Evolutionary conservation across 768 basidiomycete genomes (phyloP), one percentile per base, ranked within the genome.

Genomic region (Infundibulicybe gibba): DNA sequence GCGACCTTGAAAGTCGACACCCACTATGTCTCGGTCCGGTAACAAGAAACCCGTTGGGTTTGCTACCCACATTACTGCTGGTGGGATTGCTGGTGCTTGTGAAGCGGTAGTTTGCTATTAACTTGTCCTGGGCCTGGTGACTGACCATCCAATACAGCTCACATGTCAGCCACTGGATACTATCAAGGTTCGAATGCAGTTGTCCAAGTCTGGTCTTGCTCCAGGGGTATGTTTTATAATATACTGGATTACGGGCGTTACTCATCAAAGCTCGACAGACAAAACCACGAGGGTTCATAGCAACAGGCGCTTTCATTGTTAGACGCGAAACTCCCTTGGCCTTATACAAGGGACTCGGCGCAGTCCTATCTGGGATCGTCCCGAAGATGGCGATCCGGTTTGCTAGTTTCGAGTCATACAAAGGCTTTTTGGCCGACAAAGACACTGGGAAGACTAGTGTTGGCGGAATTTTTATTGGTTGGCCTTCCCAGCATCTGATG

Each of bases 121-220:
- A 5, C 32, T 37, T 6, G 47, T 43, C 17, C 40, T 15, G 32
- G 21, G 19, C 13, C 3, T 40, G 39, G 45, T 40, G 31, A 12
- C 19, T 12, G 35, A 38, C 40, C 32, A 44, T 31, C 37, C 32
- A 54, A 43, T 32, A 32, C 46, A 91, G 88, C 62, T 90, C 49
- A 76, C 65, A 59, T 95, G 94, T 65, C 94, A 95, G 62, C 94
- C 94, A 10, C 82, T 98, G 38, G 97, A 99, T 64, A 98, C 97
- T 19, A 98, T 98, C 76, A 98, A 98, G 72, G 95, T 97, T 56
- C 91, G 97, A n/a, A 99, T 99, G 97, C 97, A 99, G 71, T 83
- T 99, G 47, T 90, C 90, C 49, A 82, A 73, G 66, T 86, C 93
- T 9, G 82, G 93, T 31, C 71, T 74, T 47, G 64, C 75, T 35